Base-by-base conservation (phyloP, 805 yeast genomes). In the Ogataea allantospora region DNA sequence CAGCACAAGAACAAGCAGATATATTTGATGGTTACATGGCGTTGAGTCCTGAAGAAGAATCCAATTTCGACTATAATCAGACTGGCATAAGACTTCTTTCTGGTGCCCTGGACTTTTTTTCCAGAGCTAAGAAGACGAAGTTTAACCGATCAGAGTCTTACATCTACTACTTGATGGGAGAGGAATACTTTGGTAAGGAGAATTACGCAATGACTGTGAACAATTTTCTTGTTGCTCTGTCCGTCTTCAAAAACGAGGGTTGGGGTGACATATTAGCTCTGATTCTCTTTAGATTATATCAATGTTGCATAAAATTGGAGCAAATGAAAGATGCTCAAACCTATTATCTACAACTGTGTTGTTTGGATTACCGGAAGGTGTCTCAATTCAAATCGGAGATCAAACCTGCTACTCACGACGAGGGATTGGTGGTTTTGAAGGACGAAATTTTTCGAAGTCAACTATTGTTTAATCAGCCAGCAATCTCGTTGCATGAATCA, bases 161-260 rank as follows among this genome's bases (percentile, higher is more conserved):
- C 48, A 55, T 74, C 10, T 65, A 68, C 47, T 75, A 68, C 58
- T 67, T 72, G 44, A 54, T 80, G 7, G 88, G 74, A 1, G 78
- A 78, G 31, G 71, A 66, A 37, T 64, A 67, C 44, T 67, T 51
- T 38, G 29, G 38, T 1, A 25, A 36, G 21, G 30, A 48, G 6
- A 60, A 70, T 29, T 72, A 50, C 46, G 66, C 65, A 7, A 61
- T 62, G 54, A 70, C 80, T 0, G 53, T 67, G 18, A 66, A 66
- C 38, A 60, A 65, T 38, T 73, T 57, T 46, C 64, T 69, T 28
- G 61, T 62, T 2, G 59, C 75, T 0, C 45, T 65, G 4, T 59
- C 63, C 1, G 46, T 55, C 2, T 60, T 71, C 42, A 60, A 64
- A 34, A 57, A 58, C 21, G 78, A 68, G 27, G 46, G 53, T 4